Evolutionary conservation across 1,284 basidiomycete genomes (phyloP).

Genomic region (Ustilago vetiveriae): DNA sequence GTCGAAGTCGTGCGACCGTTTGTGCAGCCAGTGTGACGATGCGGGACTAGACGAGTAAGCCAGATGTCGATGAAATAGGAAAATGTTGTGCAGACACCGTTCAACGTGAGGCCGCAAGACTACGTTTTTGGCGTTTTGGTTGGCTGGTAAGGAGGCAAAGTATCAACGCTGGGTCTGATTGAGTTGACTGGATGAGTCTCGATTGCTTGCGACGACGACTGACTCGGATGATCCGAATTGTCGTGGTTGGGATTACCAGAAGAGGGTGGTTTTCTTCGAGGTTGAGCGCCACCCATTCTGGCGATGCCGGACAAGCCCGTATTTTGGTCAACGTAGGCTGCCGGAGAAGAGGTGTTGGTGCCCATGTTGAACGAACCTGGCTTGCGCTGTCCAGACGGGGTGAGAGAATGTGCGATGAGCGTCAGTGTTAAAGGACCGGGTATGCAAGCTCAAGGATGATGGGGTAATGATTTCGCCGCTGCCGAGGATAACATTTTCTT

Average conservation of each 20-base stretch:
- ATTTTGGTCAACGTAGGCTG: slow-evolving; percentile 24
- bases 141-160: slow-evolving; percentile 26
- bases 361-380: slow-evolving; percentile 9
- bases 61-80: too few relatives aligned
- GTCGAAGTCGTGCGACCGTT: not conserved
- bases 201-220: not conserved
- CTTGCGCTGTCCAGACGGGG: too few relatives aligned
- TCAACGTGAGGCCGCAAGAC: too few relatives aligned
- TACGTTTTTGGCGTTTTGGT: too few relatives aligned
- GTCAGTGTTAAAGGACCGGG: not conserved
- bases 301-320: slow-evolving; percentile 22
- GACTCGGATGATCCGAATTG: too few relatives aligned
- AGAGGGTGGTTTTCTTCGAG: slow-evolving; percentile 8
- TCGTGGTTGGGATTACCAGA: not conserved
- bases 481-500: not conserved
- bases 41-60: not conserved
- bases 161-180: slow-evolving; percentile 14
- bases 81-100: too few relatives aligned
- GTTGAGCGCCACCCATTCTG: slow-evolving; percentile 36
- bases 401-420: too few relatives aligned
- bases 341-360: slow-evolving; percentile 31
- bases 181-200: not conserved
- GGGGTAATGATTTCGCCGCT: slow-evolving; percentile 2
- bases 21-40: not conserved
- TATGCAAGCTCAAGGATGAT: not conserved